Conservation (phyloP, 1,139 yeast species). For the Pneumocystis canis region DNA sequence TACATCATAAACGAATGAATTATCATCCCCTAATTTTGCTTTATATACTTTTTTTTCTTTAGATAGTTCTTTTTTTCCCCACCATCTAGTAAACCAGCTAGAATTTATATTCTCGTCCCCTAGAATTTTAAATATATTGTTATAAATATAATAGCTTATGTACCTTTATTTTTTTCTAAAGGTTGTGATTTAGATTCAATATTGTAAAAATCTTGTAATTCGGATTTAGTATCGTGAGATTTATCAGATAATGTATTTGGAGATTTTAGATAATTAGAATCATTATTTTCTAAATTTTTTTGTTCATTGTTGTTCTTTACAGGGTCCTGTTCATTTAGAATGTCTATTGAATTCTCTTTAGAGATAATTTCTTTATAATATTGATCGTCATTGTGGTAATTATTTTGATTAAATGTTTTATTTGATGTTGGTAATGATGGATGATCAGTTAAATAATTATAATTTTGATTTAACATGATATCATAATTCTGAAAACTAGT, state of each 20-base stretch:
- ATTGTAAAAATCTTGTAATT: not conserved
- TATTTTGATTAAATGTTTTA: not conserved
- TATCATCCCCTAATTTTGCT: constrained; percentile 78
- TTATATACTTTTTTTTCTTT: constrained; percentile 43
- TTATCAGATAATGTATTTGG: not conserved
- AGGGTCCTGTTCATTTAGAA: not conserved
- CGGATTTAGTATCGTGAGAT: not conserved
- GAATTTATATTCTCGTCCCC: constrained; percentile 15
- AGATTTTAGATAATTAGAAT: not conserved
- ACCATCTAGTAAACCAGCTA: constrained; percentile 40
- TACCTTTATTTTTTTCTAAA: constrained; percentile 6
- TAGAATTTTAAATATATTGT: constrained; percentile 13
- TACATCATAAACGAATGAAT: constrained; percentile 65
- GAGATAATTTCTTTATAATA: not conserved
- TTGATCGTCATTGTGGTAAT: not conserved
- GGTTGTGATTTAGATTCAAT: constrained; percentile 1
- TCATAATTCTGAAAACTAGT: not conserved
- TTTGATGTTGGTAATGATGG: not conserved
- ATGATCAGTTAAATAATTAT: not conserved
- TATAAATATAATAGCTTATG: not conserved
- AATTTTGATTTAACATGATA: not conserved
- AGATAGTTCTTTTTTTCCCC: constrained; percentile 12
- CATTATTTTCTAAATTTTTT: not conserved
- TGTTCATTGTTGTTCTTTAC: not conserved
- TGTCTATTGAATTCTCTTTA: not conserved